These are phyloP conservation scores for Lycium ferocissimum DNA, from an alignment of 257 asterid species.

Conservation along the genomic window DNA sequence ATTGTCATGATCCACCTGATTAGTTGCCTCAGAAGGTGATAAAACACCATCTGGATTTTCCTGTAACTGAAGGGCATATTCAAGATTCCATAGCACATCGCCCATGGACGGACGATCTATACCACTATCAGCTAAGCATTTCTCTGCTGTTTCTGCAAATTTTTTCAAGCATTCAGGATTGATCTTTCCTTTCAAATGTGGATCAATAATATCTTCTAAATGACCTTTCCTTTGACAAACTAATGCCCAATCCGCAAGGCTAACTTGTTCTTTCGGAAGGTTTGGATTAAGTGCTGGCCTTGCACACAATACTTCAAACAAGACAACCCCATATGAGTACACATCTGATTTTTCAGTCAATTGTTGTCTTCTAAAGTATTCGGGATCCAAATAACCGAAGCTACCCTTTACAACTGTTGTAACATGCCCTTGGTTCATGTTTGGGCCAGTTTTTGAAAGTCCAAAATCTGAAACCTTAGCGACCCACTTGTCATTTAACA, in stretches of 20 bases:
- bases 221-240: constrained; percentile 65
- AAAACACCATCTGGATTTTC: constrained; percentile 45
- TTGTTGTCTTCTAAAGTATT: constrained; percentile 78
- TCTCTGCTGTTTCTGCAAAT: constrained; percentile 69
- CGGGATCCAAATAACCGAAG: constrained; percentile 87
- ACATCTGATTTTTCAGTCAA: constrained; percentile 87
- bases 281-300: constrained; percentile 75
- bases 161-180: constrained; percentile 64
- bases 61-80: constrained; percentile 66
- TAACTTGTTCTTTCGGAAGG: constrained; percentile 83
- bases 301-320: constrained; percentile 78
- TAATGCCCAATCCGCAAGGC: constrained; percentile 79
- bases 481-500: constrained; percentile 83
- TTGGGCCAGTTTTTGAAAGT: constrained; percentile 80
- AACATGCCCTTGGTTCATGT: constrained; percentile 84
- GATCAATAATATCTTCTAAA: constrained; percentile 67
- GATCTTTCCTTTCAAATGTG: constrained; percentile 72
- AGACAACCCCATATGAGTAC: constrained; percentile 89
- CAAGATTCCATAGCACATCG: constrained; percentile 82
- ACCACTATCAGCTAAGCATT: constrained; percentile 82
- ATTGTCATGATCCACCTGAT: constrained; percentile 39
- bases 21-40: not conserved
- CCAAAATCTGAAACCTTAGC: constrained; percentile 95
- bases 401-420: constrained; percentile 89
- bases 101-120: constrained; percentile 80